phyloP scores from a whole-genome alignment of 2,329 filamentous ascomycete species.

The Lasiodiplodia sp. region DNA sequence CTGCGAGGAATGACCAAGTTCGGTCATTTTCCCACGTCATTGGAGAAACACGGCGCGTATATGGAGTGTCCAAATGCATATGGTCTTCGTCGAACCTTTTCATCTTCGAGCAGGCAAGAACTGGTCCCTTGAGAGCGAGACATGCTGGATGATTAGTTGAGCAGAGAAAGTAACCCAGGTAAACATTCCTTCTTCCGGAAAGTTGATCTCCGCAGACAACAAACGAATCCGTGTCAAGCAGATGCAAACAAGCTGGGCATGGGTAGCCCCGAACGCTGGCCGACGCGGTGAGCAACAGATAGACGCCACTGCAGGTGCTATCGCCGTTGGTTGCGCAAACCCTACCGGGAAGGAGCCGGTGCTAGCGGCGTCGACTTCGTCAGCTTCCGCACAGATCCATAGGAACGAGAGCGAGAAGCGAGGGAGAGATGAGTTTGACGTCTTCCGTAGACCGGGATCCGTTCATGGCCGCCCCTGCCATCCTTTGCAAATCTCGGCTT shows the following conservation, averaged over 20 bases:
- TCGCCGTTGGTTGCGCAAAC: slow-evolving; percentile 3
- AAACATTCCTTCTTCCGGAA: background rate
- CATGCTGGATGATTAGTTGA: background rate
- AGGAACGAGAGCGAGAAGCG: background rate
- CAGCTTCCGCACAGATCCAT: background rate
- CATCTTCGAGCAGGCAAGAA: background rate
- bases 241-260: background rate
- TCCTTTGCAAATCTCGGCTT: background rate
- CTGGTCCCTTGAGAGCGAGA: background rate
- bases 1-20: background rate
- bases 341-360: background rate
- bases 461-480: background rate
- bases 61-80: background rate
- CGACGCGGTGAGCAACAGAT: background rate
- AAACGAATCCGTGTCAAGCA: background rate
- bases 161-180: background rate
- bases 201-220: background rate
- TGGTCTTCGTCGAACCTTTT: background rate
- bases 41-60: background rate
- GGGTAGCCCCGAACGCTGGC: too few relatives aligned
- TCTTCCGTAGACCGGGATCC: background rate
- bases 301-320: background rate
- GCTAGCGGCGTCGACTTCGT: background rate
- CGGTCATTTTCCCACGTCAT: background rate
- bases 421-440: background rate